Percentiles rank a stretch among this genome's conserved stretches.
phyloP scores from a whole-genome alignment of 2,329 filamentous ascomycete species.

The Beauveria scarabaeidicola region DNA sequence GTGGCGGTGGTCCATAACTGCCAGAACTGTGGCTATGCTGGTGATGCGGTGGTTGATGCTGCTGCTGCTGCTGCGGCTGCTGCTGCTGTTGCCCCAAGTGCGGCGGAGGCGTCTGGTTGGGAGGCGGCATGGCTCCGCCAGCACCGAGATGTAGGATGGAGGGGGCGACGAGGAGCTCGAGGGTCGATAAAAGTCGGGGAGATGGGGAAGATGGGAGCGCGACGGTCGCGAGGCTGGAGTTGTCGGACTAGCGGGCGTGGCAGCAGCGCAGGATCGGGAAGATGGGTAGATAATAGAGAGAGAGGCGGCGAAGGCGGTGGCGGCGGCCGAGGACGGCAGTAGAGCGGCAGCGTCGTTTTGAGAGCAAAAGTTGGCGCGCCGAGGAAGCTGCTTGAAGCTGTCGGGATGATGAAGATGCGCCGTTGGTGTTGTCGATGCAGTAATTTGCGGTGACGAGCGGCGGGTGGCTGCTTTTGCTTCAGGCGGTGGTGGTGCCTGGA shows the following conservation, averaged over 20 bases:
- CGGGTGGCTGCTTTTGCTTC: background rate
- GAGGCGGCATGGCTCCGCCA: slow-evolving; percentile 27
- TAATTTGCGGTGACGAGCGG: background rate
- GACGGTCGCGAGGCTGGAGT: slow-evolving; percentile 1
- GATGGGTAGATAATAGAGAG: background rate
- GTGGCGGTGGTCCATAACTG: slow-evolving; percentile 37
- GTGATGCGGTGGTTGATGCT: slow-evolving; percentile 21
- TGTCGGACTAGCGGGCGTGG: slow-evolving; percentile 10
- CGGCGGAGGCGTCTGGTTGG: slow-evolving; percentile 34
- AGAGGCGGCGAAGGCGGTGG: background rate
- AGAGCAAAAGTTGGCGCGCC: slow-evolving; percentile 7
- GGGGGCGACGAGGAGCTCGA: slow-evolving; percentile 35
- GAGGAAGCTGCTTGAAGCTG: slow-evolving; percentile 5
- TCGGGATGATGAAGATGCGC: background rate
- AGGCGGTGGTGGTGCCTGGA: slow-evolving; percentile 4
- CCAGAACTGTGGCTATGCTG: slow-evolving; percentile 20
- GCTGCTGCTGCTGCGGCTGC: slow-evolving; percentile 7
- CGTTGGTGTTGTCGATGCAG: slow-evolving; percentile 3
- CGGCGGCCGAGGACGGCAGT: background rate
- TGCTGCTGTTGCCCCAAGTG: slow-evolving; percentile 20
- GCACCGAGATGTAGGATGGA: slow-evolving; percentile 23
- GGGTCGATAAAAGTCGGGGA: slow-evolving; percentile 11
- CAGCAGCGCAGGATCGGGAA: background rate
- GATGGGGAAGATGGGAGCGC: background rate
- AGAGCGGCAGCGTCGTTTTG: too few relatives aligned